Percentiles rank a stretch among this genome's conserved stretches.
Evolutionary conservation across 176 grass and related monocot genomes (phyloP).

Genomic region (Phoenix roebelenii): DNA sequence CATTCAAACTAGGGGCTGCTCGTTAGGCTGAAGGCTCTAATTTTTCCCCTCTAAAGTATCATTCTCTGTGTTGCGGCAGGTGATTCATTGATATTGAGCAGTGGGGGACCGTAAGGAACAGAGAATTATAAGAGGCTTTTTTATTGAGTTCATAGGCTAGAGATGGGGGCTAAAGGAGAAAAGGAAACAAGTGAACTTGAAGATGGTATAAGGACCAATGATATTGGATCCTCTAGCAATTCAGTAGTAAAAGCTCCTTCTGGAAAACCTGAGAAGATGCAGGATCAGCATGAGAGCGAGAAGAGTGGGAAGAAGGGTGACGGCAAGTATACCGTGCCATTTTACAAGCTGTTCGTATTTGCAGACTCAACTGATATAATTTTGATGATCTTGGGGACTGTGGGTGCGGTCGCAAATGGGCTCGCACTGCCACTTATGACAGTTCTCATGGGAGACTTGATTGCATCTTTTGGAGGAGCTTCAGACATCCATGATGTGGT

Average conservation of each 20-base stretch:
- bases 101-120: too few relatives aligned
- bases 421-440: conserved; percentile 86
- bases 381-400: conserved; percentile 62
- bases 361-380: conserved; percentile 58
- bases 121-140: too few relatives aligned
- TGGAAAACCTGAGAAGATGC: neutral
- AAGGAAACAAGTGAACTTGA: neutral
- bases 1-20: too few relatives aligned
- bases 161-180: neutral
- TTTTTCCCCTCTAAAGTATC: too few relatives aligned
- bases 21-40: too few relatives aligned
- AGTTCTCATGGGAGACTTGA: conserved; percentile 70
- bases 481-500: conserved; percentile 44
- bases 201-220: neutral
- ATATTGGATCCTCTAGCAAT: conserved; percentile 5
- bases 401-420: conserved; percentile 77
- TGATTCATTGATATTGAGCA: too few relatives aligned
- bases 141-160: neutral
- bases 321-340: conserved; percentile 35
- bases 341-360: conserved; percentile 81
- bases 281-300: conserved; percentile 5
- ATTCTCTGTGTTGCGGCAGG: too few relatives aligned
- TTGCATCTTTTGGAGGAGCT: conserved; percentile 78
- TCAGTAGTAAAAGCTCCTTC: neutral
- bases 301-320: conserved; percentile 1